phyloP scores from a whole-genome alignment of 78 protist genomes.

The Polysphondylium violaceum region DNA sequence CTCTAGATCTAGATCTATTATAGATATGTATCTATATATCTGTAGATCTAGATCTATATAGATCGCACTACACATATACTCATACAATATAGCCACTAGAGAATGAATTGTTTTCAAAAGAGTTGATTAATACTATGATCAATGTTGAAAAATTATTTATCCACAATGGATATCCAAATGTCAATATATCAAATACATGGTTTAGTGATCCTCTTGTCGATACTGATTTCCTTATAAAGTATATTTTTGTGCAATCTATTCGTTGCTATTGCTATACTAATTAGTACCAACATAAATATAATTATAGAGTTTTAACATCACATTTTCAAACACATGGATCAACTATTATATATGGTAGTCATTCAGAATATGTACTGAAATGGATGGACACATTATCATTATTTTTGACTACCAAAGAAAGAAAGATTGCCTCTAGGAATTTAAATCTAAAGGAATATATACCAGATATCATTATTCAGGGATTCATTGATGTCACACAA shows the following conservation, averaged over 20 bases:
- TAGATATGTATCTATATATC: neutral
- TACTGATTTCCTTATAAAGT: conserved; percentile 38
- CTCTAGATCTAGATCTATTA: neutral
- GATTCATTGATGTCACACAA: conserved; percentile 18
- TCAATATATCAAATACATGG: conserved; percentile 15
- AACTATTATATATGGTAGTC: conserved; percentile 57
- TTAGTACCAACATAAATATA: neutral
- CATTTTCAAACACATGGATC: conserved; percentile 59
- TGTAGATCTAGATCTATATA: neutral
- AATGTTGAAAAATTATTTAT: conserved; percentile 46
- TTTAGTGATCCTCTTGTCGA: conserved; percentile 33
- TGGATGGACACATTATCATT: conserved; percentile 69
- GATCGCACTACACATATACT: neutral
- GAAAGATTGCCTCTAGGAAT: conserved; percentile 16
- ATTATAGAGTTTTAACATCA: conserved; percentile 52
- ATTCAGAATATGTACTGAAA: neutral
- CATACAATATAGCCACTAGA: too few relatives aligned
- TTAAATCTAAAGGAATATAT: conserved; percentile 9
- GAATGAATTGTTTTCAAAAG: conserved; percentile 31
- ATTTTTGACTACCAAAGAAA: conserved; percentile 58
- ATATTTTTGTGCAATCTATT: neutral
- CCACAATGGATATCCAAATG: neutral
- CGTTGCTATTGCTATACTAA: neutral
- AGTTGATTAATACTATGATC: conserved; percentile 10
- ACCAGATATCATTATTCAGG: conserved; percentile 66